Evolutionary conservation across 331 rosid genomes (phyloP), one percentile per base, ranked within the genome.

Genomic region (Phaseolus coccineus): DNA sequence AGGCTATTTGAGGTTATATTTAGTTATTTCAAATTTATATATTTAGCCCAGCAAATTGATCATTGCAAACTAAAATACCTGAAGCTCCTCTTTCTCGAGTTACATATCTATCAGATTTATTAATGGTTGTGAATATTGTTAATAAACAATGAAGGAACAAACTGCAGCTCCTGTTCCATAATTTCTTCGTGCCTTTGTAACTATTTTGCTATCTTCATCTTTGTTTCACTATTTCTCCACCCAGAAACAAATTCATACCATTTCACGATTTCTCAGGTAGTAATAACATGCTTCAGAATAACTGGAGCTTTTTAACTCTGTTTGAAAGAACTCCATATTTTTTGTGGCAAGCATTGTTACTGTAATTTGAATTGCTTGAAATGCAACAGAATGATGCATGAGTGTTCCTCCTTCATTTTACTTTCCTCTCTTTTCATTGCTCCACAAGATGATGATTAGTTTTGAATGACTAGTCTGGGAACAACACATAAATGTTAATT

Each of bases 401-500:
- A 27, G 39, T 57, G 24, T 19, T 77, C 47, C 56, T 40, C 58
- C 25, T 65, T 37, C 35, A 8, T 14, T 79, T 46, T 46, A 46
- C 51, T 46, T 46, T 46, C 15, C 14, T 44, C 48, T 44, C 12
- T 46, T 46, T 12, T 46, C 16, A 46, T 11, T 10, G 51, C 15
- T 46, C 51, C 30, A 10, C 27, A 9, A 71, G 65, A 16, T 16
- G 24, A 24, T 62, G 46, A 52, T 35, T 44, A 58, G n/a, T 35
- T 48, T 57, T 81, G 52, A 68, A 46, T 46, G 48, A 15, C 8
- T 66, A 22, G 52, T 35, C 56, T 27, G 58, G 70, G 53, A 63
- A 25, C 61, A n/a, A 28, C 55, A 39, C 42, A n/a, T 70, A 69
- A 53, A 6, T 68, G 11, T 52, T 53, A 35, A 31, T 22, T 48